Evolutionary conservation across 108 stramenopile genomes (phyloP), one percentile per base, ranked within the genome.

Genomic region (Fistulifera pelliculosa): DNA sequence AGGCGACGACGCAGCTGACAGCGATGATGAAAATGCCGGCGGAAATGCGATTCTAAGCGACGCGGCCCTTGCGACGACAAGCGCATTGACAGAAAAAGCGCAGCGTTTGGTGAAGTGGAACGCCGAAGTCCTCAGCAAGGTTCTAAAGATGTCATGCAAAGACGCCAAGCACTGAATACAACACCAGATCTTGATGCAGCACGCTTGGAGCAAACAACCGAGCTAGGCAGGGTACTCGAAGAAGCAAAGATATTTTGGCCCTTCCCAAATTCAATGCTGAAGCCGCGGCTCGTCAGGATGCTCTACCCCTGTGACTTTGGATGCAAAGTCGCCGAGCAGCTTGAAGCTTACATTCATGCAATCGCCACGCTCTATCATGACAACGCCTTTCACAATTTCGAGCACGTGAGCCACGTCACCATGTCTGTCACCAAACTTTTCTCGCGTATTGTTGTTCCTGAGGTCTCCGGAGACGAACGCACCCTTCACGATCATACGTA

Each of bases 371-470:
- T 75, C 62, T 75, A 82, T 49, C 63, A 61, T 8, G 38, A 64
- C 41, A 77, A 78, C 19, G 65, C 71, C 11, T 82, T 82, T 50
- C 81, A 82, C 65, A 74, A 72, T 17, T 78, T 77, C 50, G 80
- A 77, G 41, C 80, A 81, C 52, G 70, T 68, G 15, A 51, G 63
- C 35, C 81, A 83, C 58, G 81, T 83, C 12, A 71, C 73, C 1
- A 61, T 62, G 58, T 59, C 62, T 15, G 64, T 65, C 8, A 53
- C 31, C 42, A 71, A 71, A 31, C 41, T 71, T 2, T 24, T 71
- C 22, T 60, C 52, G 21, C 52, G 64, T 16, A 71, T 71, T 43
- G 64, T 65, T 16, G 60, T 24, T 16, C 70, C 70, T 39, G 39
- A 60, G 18, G 52, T 71, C 4, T 45, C 44, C 19, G 44, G 44